Evolutionary conservation across 78 protist genomes (phyloP).

Genomic region (Dictyostelium intermedium): DNA sequence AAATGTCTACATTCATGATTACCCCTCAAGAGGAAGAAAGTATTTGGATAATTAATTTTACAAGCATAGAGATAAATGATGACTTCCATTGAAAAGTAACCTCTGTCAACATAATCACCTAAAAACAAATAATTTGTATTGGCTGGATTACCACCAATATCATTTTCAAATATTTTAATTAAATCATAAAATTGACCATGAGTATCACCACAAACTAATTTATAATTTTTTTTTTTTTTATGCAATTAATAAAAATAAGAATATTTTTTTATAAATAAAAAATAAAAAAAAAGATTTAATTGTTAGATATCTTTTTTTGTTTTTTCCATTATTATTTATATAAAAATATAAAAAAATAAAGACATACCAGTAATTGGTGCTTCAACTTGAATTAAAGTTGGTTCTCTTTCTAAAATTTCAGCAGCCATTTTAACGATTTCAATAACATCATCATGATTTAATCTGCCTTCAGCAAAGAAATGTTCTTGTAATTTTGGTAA

Average conservation of each 20-base stretch:
- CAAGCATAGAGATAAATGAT: slow-evolving; percentile 91
- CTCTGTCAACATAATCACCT: slow-evolving; percentile 98
- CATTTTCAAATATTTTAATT: slow-evolving; percentile 89
- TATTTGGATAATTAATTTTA: slow-evolving; percentile 91
- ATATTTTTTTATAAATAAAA: background rate
- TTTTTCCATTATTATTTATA: background rate
- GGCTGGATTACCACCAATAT: slow-evolving; percentile 93
- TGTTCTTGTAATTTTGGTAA: slow-evolving; percentile 72
- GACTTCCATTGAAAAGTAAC: slow-evolving; percentile 91
- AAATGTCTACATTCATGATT: slow-evolving; percentile 99
- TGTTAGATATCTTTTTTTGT: background rate
- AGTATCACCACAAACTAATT: slow-evolving; percentile 91
- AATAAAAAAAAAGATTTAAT: background rate
- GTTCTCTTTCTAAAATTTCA: slow-evolving; percentile 67
- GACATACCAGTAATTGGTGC: slow-evolving; percentile 74
- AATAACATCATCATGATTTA: slow-evolving; percentile 65
- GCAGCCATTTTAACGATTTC: slow-evolving; percentile 67
- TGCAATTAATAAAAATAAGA: background rate
- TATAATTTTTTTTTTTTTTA: background rate
- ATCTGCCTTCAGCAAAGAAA: slow-evolving; percentile 71
- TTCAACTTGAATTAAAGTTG: slow-evolving; percentile 56
- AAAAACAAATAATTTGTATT: slow-evolving; percentile 91
- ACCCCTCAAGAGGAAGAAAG: slow-evolving; percentile 94
- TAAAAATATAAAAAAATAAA: background rate
- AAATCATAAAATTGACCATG: slow-evolving; percentile 97